Conservation (phyloP, 805 yeast species). For the Brettanomyces anomalus region DNA sequence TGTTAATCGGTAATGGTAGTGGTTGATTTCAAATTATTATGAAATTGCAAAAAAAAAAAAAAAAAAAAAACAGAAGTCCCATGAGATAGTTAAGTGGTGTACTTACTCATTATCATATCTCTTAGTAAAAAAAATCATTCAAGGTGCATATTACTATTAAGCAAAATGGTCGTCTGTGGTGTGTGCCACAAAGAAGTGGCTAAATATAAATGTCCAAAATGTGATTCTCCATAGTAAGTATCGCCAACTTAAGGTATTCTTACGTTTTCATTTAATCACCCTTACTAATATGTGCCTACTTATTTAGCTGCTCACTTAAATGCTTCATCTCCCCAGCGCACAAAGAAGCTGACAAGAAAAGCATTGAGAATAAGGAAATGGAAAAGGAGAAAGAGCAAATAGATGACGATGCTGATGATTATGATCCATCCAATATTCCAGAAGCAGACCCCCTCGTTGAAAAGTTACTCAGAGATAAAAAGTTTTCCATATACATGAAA, state of each 20-base stretch:
- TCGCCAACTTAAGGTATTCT: background rate
- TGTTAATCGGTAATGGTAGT: no score
- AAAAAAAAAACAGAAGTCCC: no score
- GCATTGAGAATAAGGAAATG: background rate
- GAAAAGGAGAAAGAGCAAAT: background rate
- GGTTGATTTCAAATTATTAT: no score
- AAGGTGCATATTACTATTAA: no score
- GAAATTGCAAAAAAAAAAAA: no score
- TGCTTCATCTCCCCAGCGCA: conserved; percentile 49
- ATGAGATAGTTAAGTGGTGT: no score
- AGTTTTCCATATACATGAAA: conserved; percentile 35
- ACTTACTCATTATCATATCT: no score
- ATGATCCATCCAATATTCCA: background rate
- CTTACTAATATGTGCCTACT: conserved; percentile 1
- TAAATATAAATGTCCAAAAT: conserved; percentile 42
- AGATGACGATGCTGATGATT: background rate
- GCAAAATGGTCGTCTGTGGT: conserved; percentile 10
- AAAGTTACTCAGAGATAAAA: conserved; percentile 30
- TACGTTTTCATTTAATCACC: background rate
- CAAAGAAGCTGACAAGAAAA: conserved; percentile 15
- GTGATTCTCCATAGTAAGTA: conserved; percentile 31
- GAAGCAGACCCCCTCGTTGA: conserved; percentile 18
- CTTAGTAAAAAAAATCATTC: no score
- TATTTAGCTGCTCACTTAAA: conserved; percentile 41
- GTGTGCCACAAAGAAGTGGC: conserved; percentile 21